Conservation (phyloP, 2,329 filamentous ascomycete genomes). For the Botryotinia globosa region DNA sequence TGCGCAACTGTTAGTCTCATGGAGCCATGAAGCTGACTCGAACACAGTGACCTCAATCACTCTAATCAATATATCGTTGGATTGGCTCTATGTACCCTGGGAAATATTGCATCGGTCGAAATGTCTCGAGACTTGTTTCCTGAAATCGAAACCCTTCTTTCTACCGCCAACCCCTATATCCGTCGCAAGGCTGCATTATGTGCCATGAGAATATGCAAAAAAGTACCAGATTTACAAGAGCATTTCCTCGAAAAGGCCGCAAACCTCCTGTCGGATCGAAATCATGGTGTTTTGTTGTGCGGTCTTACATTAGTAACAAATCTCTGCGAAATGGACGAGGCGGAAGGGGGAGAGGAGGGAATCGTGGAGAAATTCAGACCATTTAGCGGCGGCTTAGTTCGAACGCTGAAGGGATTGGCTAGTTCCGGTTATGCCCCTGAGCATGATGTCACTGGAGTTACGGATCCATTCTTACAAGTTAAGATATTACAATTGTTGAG, state of each 20-base stretch:
- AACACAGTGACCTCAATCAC: conserved; percentile 81
- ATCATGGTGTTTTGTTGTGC: conserved; percentile 92
- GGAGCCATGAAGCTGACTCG: background rate
- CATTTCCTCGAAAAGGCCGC: conserved; percentile 96
- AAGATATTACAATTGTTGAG: conserved; percentile 87
- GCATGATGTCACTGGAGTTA: conserved; percentile 97
- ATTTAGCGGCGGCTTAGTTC: conserved; percentile 79
- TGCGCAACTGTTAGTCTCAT: conserved; percentile 18
- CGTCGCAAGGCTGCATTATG: conserved; percentile 96
- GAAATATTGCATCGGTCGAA: conserved; percentile 95
- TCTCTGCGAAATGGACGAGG: conserved; percentile 92
- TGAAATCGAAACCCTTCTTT: conserved; percentile 88
- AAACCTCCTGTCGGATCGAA: conserved; percentile 82
- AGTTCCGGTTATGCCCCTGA: conserved; percentile 96
- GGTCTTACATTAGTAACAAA: conserved; percentile 88
- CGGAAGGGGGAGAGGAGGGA: conserved; percentile 83
- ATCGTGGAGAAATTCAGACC: conserved; percentile 89
- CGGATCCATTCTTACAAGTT: conserved; percentile 95
- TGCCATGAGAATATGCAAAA: conserved; percentile 97
- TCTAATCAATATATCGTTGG: conserved; percentile 98
- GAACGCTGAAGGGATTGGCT: conserved; percentile 86
- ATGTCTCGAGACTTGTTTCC: conserved; percentile 98
- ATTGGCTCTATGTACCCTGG: conserved; percentile 89
- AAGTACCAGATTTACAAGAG: conserved; percentile 95
- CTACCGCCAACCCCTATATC: conserved; percentile 97